These are phyloP conservation scores for Cercospora nicotianae DNA, from an alignment of 2,329 filamentous ascomycete genomes.

Conservation along the genomic window DNA sequence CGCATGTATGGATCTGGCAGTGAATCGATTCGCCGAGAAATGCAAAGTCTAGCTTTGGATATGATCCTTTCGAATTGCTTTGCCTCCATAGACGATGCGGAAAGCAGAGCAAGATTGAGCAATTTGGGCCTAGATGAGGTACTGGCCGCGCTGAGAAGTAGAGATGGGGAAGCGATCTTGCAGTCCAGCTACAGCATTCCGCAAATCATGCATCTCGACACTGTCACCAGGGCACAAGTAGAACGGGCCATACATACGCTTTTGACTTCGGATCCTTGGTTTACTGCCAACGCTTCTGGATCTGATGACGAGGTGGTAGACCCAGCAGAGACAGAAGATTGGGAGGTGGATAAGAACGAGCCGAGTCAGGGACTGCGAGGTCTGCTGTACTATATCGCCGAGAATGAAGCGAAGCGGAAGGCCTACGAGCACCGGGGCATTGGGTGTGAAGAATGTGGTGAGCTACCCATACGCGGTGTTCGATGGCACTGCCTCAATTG, in stretches of 20 bases:
- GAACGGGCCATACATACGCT: constrained; percentile 23
- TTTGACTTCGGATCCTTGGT: constrained; percentile 17
- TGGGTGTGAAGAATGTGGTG: constrained; percentile 84
- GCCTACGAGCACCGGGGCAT: constrained; percentile 92
- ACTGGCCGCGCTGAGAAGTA: constrained; percentile 4
- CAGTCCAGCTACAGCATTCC: constrained; percentile 12
- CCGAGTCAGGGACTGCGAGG: constrained; percentile 38
- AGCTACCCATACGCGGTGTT: constrained; percentile 85
- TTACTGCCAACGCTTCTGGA: constrained; percentile 10
- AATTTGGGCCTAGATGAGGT: constrained; percentile 14
- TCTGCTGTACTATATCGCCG: constrained; percentile 86
- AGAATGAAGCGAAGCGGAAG: constrained; percentile 84
- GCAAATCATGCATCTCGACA: constrained; percentile 15
- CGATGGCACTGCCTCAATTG: constrained; percentile 96
- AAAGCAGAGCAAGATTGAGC: constrained; percentile 1
- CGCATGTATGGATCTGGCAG: constrained; percentile 12
- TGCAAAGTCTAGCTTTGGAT: constrained; percentile 13
- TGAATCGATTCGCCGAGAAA: constrained; percentile 7
- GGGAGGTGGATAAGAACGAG: constrained; percentile 26
- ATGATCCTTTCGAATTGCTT: constrained; percentile 10
- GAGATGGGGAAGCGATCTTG: constrained; percentile 8
- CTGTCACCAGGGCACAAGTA: constrained; percentile 12
- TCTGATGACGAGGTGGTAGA: constrained; percentile 19
- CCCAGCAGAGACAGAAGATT: constrained; percentile 32
- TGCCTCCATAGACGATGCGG: neutral